phyloP scores from a whole-genome alignment of 2,329 filamentous ascomycete species.

The Penicillium sp. region DNA sequence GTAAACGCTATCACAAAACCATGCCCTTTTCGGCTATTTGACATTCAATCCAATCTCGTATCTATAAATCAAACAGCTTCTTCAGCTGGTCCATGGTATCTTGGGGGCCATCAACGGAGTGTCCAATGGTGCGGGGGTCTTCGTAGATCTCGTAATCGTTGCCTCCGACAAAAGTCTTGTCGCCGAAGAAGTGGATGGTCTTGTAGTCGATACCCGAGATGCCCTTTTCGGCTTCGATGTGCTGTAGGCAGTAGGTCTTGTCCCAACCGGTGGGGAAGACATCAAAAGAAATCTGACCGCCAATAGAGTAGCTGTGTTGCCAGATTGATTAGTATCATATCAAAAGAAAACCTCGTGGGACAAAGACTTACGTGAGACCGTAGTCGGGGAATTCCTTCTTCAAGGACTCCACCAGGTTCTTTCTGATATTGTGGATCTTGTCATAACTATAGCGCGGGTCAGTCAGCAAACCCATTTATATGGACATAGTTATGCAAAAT shows the following conservation, averaged over 20 bases:
- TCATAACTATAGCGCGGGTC: slow-evolving; percentile 57
- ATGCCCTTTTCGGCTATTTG: background rate
- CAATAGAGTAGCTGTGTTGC: slow-evolving; percentile 73
- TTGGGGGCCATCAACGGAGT: slow-evolving; percentile 75
- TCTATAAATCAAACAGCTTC: slow-evolving; percentile 70
- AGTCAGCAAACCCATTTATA: background rate
- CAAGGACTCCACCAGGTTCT: slow-evolving; percentile 71
- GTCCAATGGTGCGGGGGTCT: slow-evolving; percentile 78
- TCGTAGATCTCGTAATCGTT: slow-evolving; percentile 95
- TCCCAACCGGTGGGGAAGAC: slow-evolving; percentile 97
- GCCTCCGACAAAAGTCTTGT: slow-evolving; percentile 87
- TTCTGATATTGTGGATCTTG: slow-evolving; percentile 70
- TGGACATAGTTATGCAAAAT: background rate
- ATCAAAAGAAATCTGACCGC: slow-evolving; percentile 97
- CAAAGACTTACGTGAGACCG: slow-evolving; percentile 71
- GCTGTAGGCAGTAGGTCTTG: slow-evolving; percentile 93
- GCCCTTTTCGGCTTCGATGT: slow-evolving; percentile 78
- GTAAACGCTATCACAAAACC: slow-evolving; percentile 18
- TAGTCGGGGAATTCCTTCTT: slow-evolving; percentile 78
- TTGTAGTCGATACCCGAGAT: slow-evolving; percentile 65
- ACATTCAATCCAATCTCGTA: background rate
- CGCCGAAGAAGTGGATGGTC: slow-evolving; percentile 95
- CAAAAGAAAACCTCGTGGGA: background rate
- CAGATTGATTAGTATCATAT: slow-evolving; percentile 3
- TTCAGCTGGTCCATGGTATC: slow-evolving; percentile 78